Percentiles rank a stretch among this genome's conserved stretches.
Evolutionary conservation across 2,329 filamentous ascomycete genomes (phyloP).

Genomic region (Chrysosporium queenslandicum): DNA sequence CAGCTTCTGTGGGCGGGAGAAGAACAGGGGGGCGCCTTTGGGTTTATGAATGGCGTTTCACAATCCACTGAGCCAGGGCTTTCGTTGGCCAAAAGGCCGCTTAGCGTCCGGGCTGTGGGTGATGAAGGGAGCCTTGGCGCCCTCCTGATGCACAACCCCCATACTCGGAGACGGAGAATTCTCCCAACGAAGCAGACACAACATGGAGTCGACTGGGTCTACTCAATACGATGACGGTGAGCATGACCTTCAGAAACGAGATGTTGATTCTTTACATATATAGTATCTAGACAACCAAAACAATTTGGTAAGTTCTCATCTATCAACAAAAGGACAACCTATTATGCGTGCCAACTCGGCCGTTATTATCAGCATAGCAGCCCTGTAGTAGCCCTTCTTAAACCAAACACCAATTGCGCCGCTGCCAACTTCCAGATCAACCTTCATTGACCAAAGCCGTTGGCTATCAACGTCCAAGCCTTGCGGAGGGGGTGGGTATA

Average conservation of each 20-base stretch:
- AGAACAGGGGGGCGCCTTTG: neutral
- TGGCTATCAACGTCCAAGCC: neutral
- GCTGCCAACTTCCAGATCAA: too few species aligned
- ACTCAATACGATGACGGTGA: neutral
- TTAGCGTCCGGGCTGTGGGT: neutral
- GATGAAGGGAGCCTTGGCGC: neutral
- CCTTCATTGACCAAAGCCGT: neutral
- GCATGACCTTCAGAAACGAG: too few species aligned
- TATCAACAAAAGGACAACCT: too few species aligned
- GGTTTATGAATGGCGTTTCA: slow-evolving; percentile 6
- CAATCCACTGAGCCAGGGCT: neutral
- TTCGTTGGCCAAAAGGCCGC: slow-evolving; percentile 3
- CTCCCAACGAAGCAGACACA: neutral
- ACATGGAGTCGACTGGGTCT: neutral
- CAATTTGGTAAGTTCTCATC: too few species aligned
- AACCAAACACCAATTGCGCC: too few species aligned
- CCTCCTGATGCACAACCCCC: neutral
- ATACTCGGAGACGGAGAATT: neutral
- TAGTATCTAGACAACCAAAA: too few species aligned
- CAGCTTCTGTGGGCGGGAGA: neutral
- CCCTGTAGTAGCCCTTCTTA: too few species aligned
- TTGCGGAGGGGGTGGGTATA: neutral
- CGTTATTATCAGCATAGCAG: too few species aligned
- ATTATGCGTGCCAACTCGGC: too few species aligned
- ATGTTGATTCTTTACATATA: too few species aligned